Base-by-base conservation (phyloP, 2,329 filamentous ascomycete genomes). In the Fusarium dlaminii region DNA sequence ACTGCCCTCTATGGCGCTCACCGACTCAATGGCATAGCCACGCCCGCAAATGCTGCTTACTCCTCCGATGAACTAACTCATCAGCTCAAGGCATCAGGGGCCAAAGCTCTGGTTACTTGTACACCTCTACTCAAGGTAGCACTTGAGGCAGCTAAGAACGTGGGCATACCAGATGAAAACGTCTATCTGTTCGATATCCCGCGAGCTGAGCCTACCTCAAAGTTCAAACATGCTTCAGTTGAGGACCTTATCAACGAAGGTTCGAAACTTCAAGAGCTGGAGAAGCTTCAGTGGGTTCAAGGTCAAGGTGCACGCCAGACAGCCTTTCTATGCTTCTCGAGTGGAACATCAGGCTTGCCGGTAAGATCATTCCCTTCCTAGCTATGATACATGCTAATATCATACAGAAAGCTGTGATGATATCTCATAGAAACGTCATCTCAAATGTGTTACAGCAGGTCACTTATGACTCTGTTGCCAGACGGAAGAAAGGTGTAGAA, bases 321-420 rank as follows among this genome's bases (percentile, higher is more conserved):
- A 7, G 92, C 94, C 0, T 95, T 93, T 78, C 84, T 97, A 40
- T 95, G 92, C 82, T 95, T 94, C 80, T 94, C 92, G 0, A 94
- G 91, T 78, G 93, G 93, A 12, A 96, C 93, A 3, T 95, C 93
- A 13, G 93, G 93, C 1, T 82, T 95, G 29, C 93, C 93, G 12
- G 91, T 93, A 84, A 70, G 32, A 12, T 5, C 15, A 6, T 18
- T 4, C 13, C 7, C 2, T 1, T 12, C 1, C 1, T 2, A 13
- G 1, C 20, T 34, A 7, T 9, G 3, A n/a, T 8, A 5, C 4
- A 15, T 3, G 29, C 68, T 55, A 29, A 58, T n/a, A 6, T 29
- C 5, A 1, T 0, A 0, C 62, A 93, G 90, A 94, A 94, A 91
- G 93, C 93, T 46, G 93, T 95, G 46, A 95, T 94, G 92, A 93